Evolutionary conservation across 2,329 filamentous ascomycete genomes (phyloP), one percentile per base, ranked within the genome.

Genomic region (Fusarium bulbicola): DNA sequence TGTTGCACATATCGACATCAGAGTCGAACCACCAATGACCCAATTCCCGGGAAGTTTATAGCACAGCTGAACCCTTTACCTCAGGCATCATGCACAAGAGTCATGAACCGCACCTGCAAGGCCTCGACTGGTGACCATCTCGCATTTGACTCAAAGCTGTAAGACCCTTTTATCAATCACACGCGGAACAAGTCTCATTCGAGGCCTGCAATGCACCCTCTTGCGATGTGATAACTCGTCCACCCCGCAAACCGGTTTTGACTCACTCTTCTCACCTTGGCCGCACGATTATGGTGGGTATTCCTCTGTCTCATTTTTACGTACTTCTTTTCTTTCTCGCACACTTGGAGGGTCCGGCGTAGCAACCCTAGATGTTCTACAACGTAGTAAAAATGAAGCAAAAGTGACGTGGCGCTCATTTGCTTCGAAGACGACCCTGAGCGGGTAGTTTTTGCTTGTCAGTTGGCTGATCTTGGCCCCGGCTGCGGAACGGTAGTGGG

Each of bases 201-300:
- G 71, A 73, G 70, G 66, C 71, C 67, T 40, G 54, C 71, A 72
- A 52, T 63, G 54, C 63, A 72, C 59, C 70, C 50, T 74, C 50
- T 68, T 69, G 63, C 60, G 57, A 74, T 58, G 72, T 74, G 72
- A 69, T 52, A 66, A 46, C 39, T 46, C 45, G 24, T 26, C 36
- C 47, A 62, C 50, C 63, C 59, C 59, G 59, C 64, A 74, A 74
- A 74, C 72, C 72, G 68, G 72, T 74, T 74, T 74, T 73, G 39
- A 15, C 46, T 63, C 59, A 53, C 59, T 68, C 50, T 46, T 58
- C 49, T 57, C 64, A 59, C 45, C 40, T 54, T 73, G 46, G 60
- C 66, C 52, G 43, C 28, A 47, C 30, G 39, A 66, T 67, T 67
- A 47, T 26, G 46, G 70, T 62, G 70, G 57, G 50, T 66, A 60